Conservation (phyloP, 371 early-diverging fungal species). For the Catenaria anguillulae region DNA sequence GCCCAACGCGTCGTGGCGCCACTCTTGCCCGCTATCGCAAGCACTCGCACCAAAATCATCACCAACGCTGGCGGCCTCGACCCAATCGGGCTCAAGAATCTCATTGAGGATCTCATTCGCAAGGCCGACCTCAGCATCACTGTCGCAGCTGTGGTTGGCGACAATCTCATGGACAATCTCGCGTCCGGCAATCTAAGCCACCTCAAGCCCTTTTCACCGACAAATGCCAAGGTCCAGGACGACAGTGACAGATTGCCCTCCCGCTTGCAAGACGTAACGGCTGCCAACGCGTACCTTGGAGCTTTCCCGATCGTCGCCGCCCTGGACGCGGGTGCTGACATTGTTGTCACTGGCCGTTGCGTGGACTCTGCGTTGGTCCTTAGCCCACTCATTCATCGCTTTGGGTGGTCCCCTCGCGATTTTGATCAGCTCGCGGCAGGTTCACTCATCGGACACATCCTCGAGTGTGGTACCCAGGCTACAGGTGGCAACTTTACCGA, state of each 20-base stretch:
- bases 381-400: constrained; percentile 42
- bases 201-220: constrained; percentile 33
- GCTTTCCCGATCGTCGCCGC: constrained; percentile 43
- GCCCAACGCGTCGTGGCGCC: constrained; percentile 34
- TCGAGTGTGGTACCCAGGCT: constrained; percentile 61
- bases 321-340: constrained; percentile 42
- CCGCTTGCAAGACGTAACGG: too few species aligned
- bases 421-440: constrained; percentile 51
- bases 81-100: constrained; percentile 48
- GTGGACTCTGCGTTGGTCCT: constrained; percentile 52
- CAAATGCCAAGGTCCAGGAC: constrained; percentile 25
- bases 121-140: constrained; percentile 25
- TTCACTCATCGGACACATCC: constrained; percentile 54
- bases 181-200: too few species aligned
- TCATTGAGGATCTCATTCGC: constrained; percentile 40
- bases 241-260: too few species aligned
- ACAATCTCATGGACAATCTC: constrained; percentile 41
- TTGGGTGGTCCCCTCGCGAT: constrained; percentile 35
- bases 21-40: constrained; percentile 35
- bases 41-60: constrained; percentile 44
- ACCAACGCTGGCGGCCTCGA: constrained; percentile 63
- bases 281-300: constrained; percentile 50
- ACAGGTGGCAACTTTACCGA: constrained; percentile 66
- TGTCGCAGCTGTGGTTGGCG: constrained; percentile 54
- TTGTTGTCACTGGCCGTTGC: constrained; percentile 56